phyloP scores from a whole-genome alignment of 2,329 filamentous ascomycete genomes.

The Pyricularia sp. region DNA sequence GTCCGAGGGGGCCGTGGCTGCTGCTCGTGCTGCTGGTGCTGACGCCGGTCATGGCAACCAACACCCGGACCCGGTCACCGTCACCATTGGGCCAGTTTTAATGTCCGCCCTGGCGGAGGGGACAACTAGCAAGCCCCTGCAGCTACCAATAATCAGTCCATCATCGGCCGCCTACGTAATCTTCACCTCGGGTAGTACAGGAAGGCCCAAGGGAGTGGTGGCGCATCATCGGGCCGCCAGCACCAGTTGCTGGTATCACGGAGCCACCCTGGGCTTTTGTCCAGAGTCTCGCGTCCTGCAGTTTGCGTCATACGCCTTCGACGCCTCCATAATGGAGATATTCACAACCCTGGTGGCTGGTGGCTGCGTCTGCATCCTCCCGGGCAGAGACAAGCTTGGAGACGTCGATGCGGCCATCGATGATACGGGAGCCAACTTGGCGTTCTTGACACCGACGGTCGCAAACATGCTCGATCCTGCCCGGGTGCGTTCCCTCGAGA shows the following conservation, averaged over 20 bases:
- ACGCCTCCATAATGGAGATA: conserved; percentile 17
- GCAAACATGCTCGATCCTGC: conserved; percentile 19
- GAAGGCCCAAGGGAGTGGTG: conserved; percentile 40
- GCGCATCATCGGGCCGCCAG: not conserved
- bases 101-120: too few species aligned
- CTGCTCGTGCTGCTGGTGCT: too few species aligned
- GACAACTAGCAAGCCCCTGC: not conserved
- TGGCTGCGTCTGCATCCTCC: conserved; percentile 8
- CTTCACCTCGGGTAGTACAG: conserved; percentile 51
- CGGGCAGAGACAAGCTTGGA: not conserved
- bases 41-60: too few species aligned
- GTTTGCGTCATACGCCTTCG: not conserved
- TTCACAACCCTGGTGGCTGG: conserved; percentile 25
- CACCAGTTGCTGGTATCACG: not conserved
- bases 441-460: not conserved
- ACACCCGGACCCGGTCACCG: too few species aligned
- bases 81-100: not conserved
- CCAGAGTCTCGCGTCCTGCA: not conserved
- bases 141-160: not conserved
- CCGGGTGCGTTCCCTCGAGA: conserved; percentile 16
- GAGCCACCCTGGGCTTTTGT: not conserved
- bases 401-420: not conserved
- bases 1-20: too few species aligned
- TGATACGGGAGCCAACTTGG: not conserved
- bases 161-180: conserved; percentile 27